Percentiles rank a stretch among this genome's conserved stretches.
phyloP scores from a whole-genome alignment of 2,329 filamentous ascomycete species.

The Aspergillus fischeri region DNA sequence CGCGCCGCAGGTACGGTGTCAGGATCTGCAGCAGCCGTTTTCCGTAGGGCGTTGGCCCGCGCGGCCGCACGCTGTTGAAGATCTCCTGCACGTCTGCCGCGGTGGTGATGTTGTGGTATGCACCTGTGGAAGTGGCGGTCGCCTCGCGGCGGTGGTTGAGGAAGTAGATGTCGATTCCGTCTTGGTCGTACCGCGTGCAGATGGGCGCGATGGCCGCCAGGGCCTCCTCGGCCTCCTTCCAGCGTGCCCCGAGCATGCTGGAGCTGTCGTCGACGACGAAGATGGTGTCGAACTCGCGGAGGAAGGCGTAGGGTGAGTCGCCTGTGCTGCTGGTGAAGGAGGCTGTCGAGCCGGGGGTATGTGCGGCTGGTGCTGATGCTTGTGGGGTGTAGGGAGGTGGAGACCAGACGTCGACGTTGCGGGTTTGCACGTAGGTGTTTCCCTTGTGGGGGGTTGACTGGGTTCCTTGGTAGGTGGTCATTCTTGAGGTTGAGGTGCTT shows the following conservation, averaged over 20 bases:
- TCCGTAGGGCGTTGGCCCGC: conserved; percentile 70
- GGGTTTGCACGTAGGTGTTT: background rate
- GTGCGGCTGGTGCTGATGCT: conserved; percentile 19
- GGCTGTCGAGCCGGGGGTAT: conserved; percentile 13
- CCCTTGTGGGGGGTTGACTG: background rate
- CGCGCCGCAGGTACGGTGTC: conserved; percentile 62
- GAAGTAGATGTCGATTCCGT: conserved; percentile 91
- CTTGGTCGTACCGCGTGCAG: conserved; percentile 71
- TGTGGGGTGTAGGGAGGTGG: conserved; percentile 16
- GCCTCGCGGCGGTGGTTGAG: conserved; percentile 61
- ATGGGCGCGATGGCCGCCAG: conserved; percentile 74
- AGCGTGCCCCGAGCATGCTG: conserved; percentile 74
- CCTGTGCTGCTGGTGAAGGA: conserved; percentile 21
- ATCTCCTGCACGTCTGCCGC: conserved; percentile 59
- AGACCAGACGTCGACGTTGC: conserved; percentile 9
- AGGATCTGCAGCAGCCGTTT: conserved; percentile 67
- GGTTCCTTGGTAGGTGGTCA: background rate
- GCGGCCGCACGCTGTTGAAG: conserved; percentile 64
- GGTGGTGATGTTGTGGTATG: conserved; percentile 62
- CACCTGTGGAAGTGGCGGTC: conserved; percentile 41
- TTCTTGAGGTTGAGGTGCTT: background rate
- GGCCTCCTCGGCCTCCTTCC: conserved; percentile 69
- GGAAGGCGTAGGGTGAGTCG: conserved; percentile 71
- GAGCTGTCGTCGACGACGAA: conserved; percentile 91
- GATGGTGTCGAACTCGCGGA: conserved; percentile 75